Evolutionary conservation across 2,329 filamentous ascomycete species (phyloP).

Genomic region (Chaetoscypha palmicola): DNA sequence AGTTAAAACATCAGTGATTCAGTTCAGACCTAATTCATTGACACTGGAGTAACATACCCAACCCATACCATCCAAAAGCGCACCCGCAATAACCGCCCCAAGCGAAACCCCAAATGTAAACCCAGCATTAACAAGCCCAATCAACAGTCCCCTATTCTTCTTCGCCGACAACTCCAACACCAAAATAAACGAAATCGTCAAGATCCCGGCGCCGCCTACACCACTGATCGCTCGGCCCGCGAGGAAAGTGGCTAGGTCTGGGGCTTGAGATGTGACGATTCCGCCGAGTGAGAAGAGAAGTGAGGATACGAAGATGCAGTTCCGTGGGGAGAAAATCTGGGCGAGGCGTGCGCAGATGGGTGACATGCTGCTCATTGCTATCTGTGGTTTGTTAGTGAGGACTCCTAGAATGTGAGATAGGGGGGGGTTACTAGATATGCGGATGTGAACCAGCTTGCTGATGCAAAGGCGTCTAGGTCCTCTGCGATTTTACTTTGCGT

Average conservation of each 20-base stretch:
- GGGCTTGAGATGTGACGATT: conserved; percentile 55
- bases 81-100: conserved; percentile 64
- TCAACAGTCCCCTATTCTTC: conserved; percentile 61
- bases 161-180: conserved; percentile 66
- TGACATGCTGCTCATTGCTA: conserved; percentile 51
- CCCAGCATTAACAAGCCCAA: conserved; percentile 67
- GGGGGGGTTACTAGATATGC: conserved; percentile 53
- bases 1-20: conserved; percentile 12
- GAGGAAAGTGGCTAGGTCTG: conserved; percentile 55
- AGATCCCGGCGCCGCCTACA: conserved; percentile 61
- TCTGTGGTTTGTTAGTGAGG: conserved; percentile 31
- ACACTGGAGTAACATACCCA: conserved; percentile 65
- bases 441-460: conserved; percentile 75
- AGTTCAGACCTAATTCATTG: too few species aligned
- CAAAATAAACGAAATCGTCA: conserved; percentile 67
- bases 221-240: conserved; percentile 62
- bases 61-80: conserved; percentile 54
- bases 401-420: not conserved
- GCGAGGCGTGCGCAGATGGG: conserved; percentile 67
- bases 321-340: conserved; percentile 63
- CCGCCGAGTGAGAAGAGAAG: conserved; percentile 54
- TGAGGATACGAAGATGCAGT: conserved; percentile 57
- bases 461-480: conserved; percentile 66
- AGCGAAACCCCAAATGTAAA: conserved; percentile 66
- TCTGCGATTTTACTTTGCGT: conserved; percentile 70